These are phyloP conservation scores for Combretum micranthum DNA, from an alignment of 345 rosid species.

Conservation along the genomic window DNA sequence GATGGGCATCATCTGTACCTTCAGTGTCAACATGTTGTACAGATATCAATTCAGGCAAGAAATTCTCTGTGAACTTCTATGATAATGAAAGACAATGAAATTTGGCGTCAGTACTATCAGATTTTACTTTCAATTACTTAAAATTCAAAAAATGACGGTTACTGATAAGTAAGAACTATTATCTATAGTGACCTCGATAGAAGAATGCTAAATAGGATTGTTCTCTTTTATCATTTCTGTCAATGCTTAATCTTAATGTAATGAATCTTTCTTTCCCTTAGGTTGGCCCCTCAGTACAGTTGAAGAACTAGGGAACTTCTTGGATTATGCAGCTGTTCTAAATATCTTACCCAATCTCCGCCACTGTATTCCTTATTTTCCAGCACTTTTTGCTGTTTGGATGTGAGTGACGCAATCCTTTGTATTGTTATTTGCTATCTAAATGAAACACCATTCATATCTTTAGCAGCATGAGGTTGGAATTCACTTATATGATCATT, in stretches of 20 bases:
- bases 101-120: no score
- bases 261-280: no score
- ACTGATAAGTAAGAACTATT: no score
- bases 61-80: not conserved
- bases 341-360: conserved; percentile 11
- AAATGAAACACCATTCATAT: not conserved
- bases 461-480: no score
- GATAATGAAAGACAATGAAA: no score
- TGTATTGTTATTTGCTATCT: conserved; percentile 1
- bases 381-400: conserved; percentile 43
- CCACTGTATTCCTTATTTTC: conserved; percentile 23
- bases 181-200: no score
- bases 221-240: no score
- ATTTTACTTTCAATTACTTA: no score
- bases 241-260: no score
- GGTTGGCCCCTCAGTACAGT: conserved; percentile 9
- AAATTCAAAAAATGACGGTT: no score
- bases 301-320: conserved; percentile 16
- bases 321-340: conserved; percentile 15
- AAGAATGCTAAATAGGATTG: no score
- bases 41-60: conserved; percentile 6
- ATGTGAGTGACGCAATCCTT: conserved; percentile 28
- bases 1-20: not conserved
- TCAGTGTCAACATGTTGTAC: conserved; percentile 4
- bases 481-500: no score